A percentile compares a stretch with the other conserved stretches of the same genome.
phyloP scores from a whole-genome alignment of 2,329 filamentous ascomycete species.

The Cytospora piceicola region DNA sequence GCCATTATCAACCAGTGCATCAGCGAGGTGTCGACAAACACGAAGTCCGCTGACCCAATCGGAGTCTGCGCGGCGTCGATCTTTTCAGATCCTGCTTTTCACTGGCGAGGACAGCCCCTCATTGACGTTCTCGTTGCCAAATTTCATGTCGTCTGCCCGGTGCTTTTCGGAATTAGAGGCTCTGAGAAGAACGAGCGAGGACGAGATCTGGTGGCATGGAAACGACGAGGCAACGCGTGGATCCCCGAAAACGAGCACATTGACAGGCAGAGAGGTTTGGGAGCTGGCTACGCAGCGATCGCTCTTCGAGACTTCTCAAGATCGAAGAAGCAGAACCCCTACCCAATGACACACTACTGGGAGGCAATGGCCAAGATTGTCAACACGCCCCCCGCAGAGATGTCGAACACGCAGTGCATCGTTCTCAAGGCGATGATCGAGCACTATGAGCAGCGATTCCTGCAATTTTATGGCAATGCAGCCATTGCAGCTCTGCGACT shows the following conservation, averaged over 20 bases:
- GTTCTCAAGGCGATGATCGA: constrained; percentile 74
- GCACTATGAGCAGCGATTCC: constrained; percentile 73
- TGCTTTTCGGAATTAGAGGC: constrained; percentile 82
- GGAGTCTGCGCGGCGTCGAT: constrained; percentile 71
- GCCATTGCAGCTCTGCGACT: constrained; percentile 71
- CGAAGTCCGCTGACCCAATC: constrained; percentile 69
- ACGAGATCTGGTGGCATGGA: constrained; percentile 73
- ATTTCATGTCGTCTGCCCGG: constrained; percentile 77
- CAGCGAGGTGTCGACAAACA: constrained; percentile 62
- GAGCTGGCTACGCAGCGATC: constrained; percentile 81
- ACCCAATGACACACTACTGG: constrained; percentile 84
- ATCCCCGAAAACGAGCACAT: constrained; percentile 73
- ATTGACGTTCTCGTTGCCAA: constrained; percentile 83
- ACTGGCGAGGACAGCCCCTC: constrained; percentile 67
- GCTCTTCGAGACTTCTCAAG: constrained; percentile 81
- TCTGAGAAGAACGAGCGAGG: constrained; percentile 73
- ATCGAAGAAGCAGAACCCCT: constrained; percentile 71
- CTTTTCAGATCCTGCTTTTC: constrained; percentile 66
- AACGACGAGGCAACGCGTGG: constrained; percentile 62
- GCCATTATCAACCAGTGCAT: constrained; percentile 67
- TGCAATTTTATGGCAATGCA: constrained; percentile 79
- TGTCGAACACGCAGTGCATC: constrained; percentile 74
- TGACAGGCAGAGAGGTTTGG: constrained; percentile 82
- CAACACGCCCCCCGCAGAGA: constrained; percentile 69
- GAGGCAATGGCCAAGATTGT: constrained; percentile 73